These are phyloP conservation scores for Mastigamoeba balamuthi DNA, from an alignment of 78 protist genomes.

Conservation along the genomic window DNA sequence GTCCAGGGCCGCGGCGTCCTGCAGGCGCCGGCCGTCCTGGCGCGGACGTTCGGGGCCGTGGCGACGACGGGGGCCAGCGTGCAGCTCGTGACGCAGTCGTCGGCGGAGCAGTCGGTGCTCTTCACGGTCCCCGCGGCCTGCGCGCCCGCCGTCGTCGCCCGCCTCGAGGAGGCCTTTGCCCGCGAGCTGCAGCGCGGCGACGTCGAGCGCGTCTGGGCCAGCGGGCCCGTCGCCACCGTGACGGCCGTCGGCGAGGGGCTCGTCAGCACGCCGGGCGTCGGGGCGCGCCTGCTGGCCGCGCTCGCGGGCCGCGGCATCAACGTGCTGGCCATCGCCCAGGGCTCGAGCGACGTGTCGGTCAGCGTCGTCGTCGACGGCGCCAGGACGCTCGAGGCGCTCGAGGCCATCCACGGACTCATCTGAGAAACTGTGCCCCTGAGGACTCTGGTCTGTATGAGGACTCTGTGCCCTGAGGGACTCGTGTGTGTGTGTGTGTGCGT, in stretches of 20 bases:
- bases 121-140: constrained; percentile 6
- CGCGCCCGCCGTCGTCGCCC: neutral
- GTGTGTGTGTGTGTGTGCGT: too few relatives aligned
- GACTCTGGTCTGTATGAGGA: too few relatives aligned
- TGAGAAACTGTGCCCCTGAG: too few relatives aligned
- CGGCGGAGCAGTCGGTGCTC: constrained; percentile 25
- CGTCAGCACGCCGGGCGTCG: constrained; percentile 36
- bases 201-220: neutral
- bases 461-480: too few relatives aligned
- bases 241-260: constrained; percentile 47
- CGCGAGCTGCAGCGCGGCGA: neutral
- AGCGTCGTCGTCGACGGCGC: too few relatives aligned
- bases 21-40: neutral
- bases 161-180: too few relatives aligned
- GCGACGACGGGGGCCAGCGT: too few relatives aligned
- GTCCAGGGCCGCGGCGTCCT: constrained; percentile 9
- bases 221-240: constrained; percentile 13
- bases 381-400: too few relatives aligned
- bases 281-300: constrained; percentile 16
- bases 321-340: constrained; percentile 49
- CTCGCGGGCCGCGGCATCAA: constrained; percentile 9
- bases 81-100: constrained; percentile 19
- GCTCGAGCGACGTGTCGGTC: constrained; percentile 34
- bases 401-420: too few relatives aligned
- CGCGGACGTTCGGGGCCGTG: neutral